These are phyloP conservation scores for Chenopodium suecicum DNA, from an alignment of 148 eudicot genomes.

Conservation along the genomic window DNA sequence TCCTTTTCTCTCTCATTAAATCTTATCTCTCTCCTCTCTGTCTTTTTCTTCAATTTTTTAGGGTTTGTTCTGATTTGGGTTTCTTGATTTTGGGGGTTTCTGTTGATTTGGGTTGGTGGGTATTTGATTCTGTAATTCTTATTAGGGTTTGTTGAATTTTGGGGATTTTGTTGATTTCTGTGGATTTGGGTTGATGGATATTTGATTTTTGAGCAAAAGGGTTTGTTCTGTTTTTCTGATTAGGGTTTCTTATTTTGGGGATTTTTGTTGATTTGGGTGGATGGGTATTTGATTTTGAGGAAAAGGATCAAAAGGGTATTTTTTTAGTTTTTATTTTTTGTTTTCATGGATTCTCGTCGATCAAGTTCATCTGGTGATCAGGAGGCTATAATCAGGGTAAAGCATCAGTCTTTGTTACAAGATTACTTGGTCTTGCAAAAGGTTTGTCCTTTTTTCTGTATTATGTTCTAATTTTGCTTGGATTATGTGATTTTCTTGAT, in stretches of 20 bases:
- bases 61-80: slow-evolving; percentile 23
- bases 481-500: not conserved
- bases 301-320: slow-evolving; percentile 25
- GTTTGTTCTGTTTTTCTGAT: slow-evolving; percentile 4
- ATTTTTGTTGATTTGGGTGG: slow-evolving; percentile 7
- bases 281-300: slow-evolving; percentile 24
- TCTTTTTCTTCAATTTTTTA: slow-evolving; percentile 16
- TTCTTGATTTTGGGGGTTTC: not conserved
- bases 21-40: not conserved
- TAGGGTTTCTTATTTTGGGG: not conserved
- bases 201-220: not conserved
- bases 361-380: slow-evolving; percentile 28
- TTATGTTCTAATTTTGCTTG: not conserved
- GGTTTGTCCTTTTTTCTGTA: slow-evolving; percentile 32
- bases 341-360: slow-evolving; percentile 32
- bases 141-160: no score
- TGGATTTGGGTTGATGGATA: no score
- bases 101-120: slow-evolving; percentile 21
- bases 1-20: not conserved
- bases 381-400: slow-evolving; percentile 30
- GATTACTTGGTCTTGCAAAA: slow-evolving; percentile 59
- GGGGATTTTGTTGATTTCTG: no score
- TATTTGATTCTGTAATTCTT: slow-evolving; percentile 9
- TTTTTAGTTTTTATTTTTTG: no score
- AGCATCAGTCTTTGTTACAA: slow-evolving; percentile 43